Percentiles rank a stretch among this genome's conserved stretches.
phyloP scores from a whole-genome alignment of 1,139 yeast species.

The Yamadazyma membranifaciens region DNA sequence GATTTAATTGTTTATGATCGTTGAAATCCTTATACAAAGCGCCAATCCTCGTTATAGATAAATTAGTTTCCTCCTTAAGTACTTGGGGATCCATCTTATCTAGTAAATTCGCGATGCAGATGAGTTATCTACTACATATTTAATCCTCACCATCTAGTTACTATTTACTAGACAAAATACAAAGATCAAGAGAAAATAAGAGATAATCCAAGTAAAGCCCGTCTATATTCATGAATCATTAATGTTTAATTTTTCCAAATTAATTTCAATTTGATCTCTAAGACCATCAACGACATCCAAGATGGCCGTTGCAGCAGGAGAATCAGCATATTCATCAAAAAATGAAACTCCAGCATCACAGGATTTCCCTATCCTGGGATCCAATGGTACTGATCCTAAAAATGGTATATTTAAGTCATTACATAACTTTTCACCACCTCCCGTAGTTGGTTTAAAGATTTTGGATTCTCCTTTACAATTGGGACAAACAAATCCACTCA shows the following conservation, averaged over 20 bases:
- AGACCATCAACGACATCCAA: conserved; percentile 74
- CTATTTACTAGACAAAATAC: too few species aligned
- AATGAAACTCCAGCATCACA: conserved; percentile 91
- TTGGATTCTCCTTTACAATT: conserved; percentile 86
- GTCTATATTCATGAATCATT: conserved; percentile 8
- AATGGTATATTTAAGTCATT: conserved; percentile 73
- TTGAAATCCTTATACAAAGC: conserved; percentile 66
- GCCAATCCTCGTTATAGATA: conserved; percentile 41
- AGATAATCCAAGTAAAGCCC: too few species aligned
- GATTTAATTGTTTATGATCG: conserved; percentile 50
- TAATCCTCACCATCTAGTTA: too few species aligned
- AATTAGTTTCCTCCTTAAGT: conserved; percentile 2
- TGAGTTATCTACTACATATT: too few species aligned
- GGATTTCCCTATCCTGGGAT: conserved; percentile 87
- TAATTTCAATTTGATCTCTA: conserved; percentile 43
- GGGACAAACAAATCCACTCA: conserved; percentile 99
- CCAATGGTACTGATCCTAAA: conserved; percentile 91
- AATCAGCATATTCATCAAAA: conserved; percentile 79
- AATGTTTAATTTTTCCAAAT: conserved; percentile 18
- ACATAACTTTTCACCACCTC: conserved; percentile 88
- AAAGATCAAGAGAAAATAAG: not conserved
- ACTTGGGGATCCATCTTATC: conserved; percentile 3
- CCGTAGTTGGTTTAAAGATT: conserved; percentile 93
- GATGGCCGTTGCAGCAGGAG: conserved; percentile 90
- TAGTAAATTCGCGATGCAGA: conserved; percentile 1